Evolutionary conservation across 768 basidiomycete species (phyloP), one percentile per base, ranked within the genome.

Genomic region (Lyophyllum shimeji): DNA sequence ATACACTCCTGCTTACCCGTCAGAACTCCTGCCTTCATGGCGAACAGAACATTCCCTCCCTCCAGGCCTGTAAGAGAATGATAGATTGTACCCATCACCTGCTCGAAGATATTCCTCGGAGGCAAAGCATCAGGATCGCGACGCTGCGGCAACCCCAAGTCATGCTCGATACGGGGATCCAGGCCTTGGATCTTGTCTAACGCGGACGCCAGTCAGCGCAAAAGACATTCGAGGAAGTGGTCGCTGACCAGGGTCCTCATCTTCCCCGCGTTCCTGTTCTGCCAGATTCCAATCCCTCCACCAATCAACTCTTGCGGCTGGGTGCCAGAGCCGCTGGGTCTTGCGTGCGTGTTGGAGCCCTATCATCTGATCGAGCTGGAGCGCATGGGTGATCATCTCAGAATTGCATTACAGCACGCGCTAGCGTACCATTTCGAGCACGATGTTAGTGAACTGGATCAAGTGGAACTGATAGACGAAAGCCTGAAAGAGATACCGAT

Each of bases 121-220:
- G 90, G 88, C 0, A 90, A 67, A 0, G 86, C 88, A 65, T 92
- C 89, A 0, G 89, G 88, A 68, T 92, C 88, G 24, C 89, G 76
- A 2, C 78, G 74, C 15, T 73, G 68, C 0, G 88, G 80, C 34
- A 76, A 61, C 2, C 84, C 86, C 0, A 90, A 75, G 61, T 88
- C 86, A 1, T 75, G 65, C 34, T 69, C 63, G 46, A 66, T 60
- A 8, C 68, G 67, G 0, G 72, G 73, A 24, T 79, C 73, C 11
- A 84, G 68, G 7, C 87, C 86, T 57, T 84, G 84, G 46, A 90
- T 82, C 4, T 71, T 55, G 56, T 79, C 76, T 79, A n/a, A 45
- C 1, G 29, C 25, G 9, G 11, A 13, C 18, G 17, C 13, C 21
- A 25, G 46, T 27, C 46, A 37, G 37, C 24, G 15, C 9, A 21